Conservation (phyloP, 345 rosid species). For the Gossypium herbaceum region DNA sequence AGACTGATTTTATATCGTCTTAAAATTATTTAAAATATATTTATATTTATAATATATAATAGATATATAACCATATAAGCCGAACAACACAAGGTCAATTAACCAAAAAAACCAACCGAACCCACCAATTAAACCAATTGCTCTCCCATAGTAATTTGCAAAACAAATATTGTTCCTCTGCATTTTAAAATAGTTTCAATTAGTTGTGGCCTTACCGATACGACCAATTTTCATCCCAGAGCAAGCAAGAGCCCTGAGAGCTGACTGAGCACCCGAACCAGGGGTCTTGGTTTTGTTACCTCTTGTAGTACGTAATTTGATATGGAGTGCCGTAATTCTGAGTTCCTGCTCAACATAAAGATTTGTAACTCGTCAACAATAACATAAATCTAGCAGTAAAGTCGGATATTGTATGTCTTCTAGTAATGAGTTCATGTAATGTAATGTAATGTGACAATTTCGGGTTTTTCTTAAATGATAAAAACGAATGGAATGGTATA, state of each 20-base stretch:
- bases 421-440: neutral
- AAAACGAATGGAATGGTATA: neutral
- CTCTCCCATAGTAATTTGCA: neutral
- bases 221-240: constrained; percentile 7
- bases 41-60: neutral
- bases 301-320: constrained; percentile 7
- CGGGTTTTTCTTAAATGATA: neutral
- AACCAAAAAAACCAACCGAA: too few species aligned
- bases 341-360: neutral
- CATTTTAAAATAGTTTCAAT: neutral
- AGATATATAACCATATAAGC: too few species aligned
- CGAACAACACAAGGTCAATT: too few species aligned
- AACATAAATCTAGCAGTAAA: neutral
- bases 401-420: too few species aligned
- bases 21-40: too few species aligned
- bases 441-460: neutral
- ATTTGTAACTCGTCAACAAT: neutral
- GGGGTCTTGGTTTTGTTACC: constrained; percentile 11
- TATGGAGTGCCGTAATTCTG: neutral
- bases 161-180: neutral
- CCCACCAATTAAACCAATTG: too few species aligned
- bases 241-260: constrained; percentile 5
- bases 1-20: too few species aligned
- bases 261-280: constrained; percentile 11
- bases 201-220: neutral